Evolutionary conservation across 148 eudicot species (phyloP), one percentile per base, ranked within the genome.

Genomic region (Diospyros kaki): DNA sequence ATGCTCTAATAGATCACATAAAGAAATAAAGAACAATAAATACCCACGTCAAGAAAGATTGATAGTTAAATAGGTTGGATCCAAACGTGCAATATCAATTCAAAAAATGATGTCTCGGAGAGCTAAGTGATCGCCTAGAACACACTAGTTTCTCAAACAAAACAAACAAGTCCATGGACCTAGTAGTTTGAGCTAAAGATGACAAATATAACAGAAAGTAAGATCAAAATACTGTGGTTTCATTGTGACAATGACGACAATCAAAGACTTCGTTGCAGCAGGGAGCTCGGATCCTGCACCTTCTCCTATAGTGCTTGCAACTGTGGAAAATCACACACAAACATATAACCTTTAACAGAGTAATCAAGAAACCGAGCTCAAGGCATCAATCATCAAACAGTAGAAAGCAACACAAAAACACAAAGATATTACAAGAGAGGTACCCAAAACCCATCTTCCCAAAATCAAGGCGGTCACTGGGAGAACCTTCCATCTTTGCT

Each of bases 381-480:
- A 77, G 3, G 71, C 63, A 61, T 14, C 66, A 45, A 66, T 59
- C n/a, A n/a, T n/a, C 73, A 66, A 74, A 62, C 64, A 42, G 42
- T 40, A 14, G 68, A 69, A 62, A 11, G 63, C 64, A 7, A 9
- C 60, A 41, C 62, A 69, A 9, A 48, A 4, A 48, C 8, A 48
- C 52, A 48, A 4, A 48, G 1, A 46, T n/a, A 73, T 1, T n/a
- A 17, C 60, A 50, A 76, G 13, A 43, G 15, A 64, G 1, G 40
- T 90, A 94, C 98, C 98, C 98, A 86, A 76, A 90, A 79, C 92
- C 96, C 98, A 94, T 94, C 91, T 89, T 92, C 89, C 98, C 98
- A 85, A 89, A 94, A 89, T 87, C 91, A 66, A 85, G 91, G 72
- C 98, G 93, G 81, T 92, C 96, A 75, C 87, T 66, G 64, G 81